These are phyloP conservation scores for Rosa persica DNA, from an alignment of 306 rosid genomes.

Conservation along the genomic window DNA sequence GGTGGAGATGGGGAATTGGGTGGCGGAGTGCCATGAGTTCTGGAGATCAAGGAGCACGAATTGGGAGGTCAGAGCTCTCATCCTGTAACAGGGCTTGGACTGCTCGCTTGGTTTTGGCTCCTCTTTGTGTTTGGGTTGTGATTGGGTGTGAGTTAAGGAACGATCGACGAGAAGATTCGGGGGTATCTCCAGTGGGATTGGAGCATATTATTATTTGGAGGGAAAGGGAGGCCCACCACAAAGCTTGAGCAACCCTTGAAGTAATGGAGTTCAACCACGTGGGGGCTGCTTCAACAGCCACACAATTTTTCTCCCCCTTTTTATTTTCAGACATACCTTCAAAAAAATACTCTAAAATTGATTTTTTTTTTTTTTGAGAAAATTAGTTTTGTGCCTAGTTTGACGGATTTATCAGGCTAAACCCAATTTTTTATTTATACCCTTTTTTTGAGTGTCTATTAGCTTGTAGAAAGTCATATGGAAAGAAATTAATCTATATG, in stretches of 20 bases:
- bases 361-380: too few relatives aligned
- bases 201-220: slow-evolving; percentile 28
- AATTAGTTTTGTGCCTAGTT: too few relatives aligned
- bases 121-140: background rate
- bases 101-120: too few relatives aligned
- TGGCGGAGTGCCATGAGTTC: slow-evolving; percentile 48
- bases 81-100: slow-evolving; percentile 12
- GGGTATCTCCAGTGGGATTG: slow-evolving; percentile 50
- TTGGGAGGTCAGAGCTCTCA: slow-evolving; percentile 71
- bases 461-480: too few relatives aligned
- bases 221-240: slow-evolving; percentile 37
- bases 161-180: slow-evolving; percentile 56
- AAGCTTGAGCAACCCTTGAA: slow-evolving; percentile 27
- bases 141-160: background rate
- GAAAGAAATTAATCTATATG: too few relatives aligned
- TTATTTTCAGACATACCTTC: background rate
- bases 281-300: slow-evolving; percentile 22
- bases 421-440: too few relatives aligned
- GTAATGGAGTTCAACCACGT: slow-evolving; percentile 17
- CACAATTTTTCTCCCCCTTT: background rate
- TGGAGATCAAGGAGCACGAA: slow-evolving; percentile 67
- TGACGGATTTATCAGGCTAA: too few relatives aligned
- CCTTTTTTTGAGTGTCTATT: too few relatives aligned
- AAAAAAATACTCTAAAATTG: background rate
- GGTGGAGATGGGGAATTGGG: slow-evolving; percentile 53